Evolutionary conservation across 2,329 filamentous ascomycete genomes (phyloP), one percentile per base, ranked within the genome.

Genomic region (Uncinocarpus reesii): DNA sequence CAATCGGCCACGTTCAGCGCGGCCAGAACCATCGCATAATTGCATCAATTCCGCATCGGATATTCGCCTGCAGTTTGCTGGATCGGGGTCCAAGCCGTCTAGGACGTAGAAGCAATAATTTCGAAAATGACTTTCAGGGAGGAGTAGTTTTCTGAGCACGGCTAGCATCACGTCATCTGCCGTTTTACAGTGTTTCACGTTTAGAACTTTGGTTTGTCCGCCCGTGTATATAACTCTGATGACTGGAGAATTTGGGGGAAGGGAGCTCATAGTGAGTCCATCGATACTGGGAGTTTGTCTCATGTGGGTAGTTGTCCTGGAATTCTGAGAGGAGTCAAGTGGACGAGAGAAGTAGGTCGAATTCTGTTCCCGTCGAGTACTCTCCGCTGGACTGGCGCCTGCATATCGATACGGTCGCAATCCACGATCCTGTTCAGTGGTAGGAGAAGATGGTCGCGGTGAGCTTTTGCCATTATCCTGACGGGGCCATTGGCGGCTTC

Each of bases 91-190:
- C 32, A 87, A 72, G 43, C 89, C 90, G 56, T 86, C 83, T 50
- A 96, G 74, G 1, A 95, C 83, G 73, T 92, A 96, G 70, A 98
- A 96, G 71, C 89, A 95, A 69, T 95, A 96, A 61, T 93, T 95
- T 59, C 88, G 80, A 63, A 92, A 85, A 60, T 95, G 88, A 53
- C 90, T 86, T 61, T 95, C 88, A 18, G 88, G 85, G 24, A 95
- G 76, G 34, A 82, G 81, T 54, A 95, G 86, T 65, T 96, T 96
- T 56, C 84, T 80, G 37, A 96, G 70, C 0, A 92, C 94, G 52
- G 86, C 84, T 38, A 88, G 77, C 73, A 95, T 90, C 45, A 96
- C 86, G 56, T 96, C 88, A 60, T 95, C 92, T 52, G 87, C 85
- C 4, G 84, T 92, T 61, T 82, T 88, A 74, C 89, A 95, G 55